Percentiles rank a stretch among this genome's conserved stretches.
Evolutionary conservation across 2,329 filamentous ascomycete genomes (phyloP).

Genomic region (Sclerotiophoma versabilis): DNA sequence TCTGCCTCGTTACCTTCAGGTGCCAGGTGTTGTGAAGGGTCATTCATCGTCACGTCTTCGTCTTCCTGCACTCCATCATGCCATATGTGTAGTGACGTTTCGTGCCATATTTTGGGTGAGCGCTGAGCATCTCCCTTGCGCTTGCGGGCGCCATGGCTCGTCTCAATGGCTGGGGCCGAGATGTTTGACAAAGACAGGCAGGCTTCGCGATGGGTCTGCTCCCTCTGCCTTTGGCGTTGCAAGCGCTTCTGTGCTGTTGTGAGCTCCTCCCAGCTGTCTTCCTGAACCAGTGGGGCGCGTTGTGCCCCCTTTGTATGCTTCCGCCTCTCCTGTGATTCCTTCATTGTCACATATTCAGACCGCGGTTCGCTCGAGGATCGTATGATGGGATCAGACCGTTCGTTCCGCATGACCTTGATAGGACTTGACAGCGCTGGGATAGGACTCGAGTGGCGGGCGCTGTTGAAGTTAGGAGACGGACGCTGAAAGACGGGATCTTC

Average conservation of each 20-base stretch:
- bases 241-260: slow-evolving; percentile 26
- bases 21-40: slow-evolving; percentile 22
- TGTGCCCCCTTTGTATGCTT: slow-evolving; percentile 29
- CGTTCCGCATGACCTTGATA: slow-evolving; percentile 34
- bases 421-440: slow-evolving; percentile 49
- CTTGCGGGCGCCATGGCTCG: not conserved
- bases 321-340: slow-evolving; percentile 53
- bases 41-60: slow-evolving; percentile 33
- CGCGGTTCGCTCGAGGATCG: slow-evolving; percentile 51
- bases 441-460: slow-evolving; percentile 48
- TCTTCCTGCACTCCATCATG: slow-evolving; percentile 26
- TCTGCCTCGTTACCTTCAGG: slow-evolving; percentile 26
- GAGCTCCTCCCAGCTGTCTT: slow-evolving; percentile 44
- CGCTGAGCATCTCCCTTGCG: not conserved
- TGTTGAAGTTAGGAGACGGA: slow-evolving; percentile 54
- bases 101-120: not conserved
- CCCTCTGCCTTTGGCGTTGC: slow-evolving; percentile 29
- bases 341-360: slow-evolving; percentile 54
- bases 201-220: slow-evolving; percentile 33
- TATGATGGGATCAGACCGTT: slow-evolving; percentile 31
- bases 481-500: slow-evolving; percentile 55
- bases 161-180: slow-evolving; percentile 28
- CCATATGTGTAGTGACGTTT: slow-evolving; percentile 18
- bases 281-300: slow-evolving; percentile 17
- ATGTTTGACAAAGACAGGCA: slow-evolving; percentile 35